Percentiles rank a stretch among this genome's conserved stretches.
Conservation (phyloP, 2,329 filamentous ascomycete species). For the Alternaria triticimaculans region DNA sequence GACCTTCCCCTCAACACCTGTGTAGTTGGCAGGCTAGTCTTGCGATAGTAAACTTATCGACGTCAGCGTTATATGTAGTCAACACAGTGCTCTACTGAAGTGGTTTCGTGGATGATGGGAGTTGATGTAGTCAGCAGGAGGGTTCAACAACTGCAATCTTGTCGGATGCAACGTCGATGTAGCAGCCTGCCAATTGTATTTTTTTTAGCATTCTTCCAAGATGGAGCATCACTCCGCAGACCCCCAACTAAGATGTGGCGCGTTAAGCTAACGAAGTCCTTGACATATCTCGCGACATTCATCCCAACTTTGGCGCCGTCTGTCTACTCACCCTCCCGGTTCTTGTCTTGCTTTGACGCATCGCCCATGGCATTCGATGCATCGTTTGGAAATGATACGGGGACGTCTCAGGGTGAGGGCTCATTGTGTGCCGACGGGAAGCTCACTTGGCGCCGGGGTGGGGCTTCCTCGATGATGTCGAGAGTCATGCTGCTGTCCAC, state of each 20-base stretch:
- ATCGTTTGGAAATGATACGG: background rate
- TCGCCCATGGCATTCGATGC: background rate
- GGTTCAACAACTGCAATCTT: rapidly evolving
- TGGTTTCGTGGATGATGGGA: rapidly evolving
- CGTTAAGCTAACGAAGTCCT: background rate
- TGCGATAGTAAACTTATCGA: rapidly evolving
- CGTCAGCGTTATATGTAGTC: background rate
- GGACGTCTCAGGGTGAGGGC: background rate
- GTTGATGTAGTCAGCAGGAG: background rate
- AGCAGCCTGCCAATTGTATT: background rate
- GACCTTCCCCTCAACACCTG: background rate
- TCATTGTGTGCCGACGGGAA: background rate
- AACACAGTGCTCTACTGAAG: background rate
- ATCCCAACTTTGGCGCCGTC: background rate
- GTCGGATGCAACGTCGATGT: background rate
- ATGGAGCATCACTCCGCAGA: too few relatives aligned
- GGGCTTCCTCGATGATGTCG: background rate
- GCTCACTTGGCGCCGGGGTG: background rate
- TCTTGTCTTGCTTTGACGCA: background rate
- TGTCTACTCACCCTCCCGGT: background rate
- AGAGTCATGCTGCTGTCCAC: background rate
- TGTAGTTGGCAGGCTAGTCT: background rate
- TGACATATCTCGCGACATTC: background rate
- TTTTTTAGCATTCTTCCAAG: background rate
- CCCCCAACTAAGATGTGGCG: too few relatives aligned